These are phyloP conservation scores for Verticillium zaregamsianum DNA, from an alignment of 2,329 filamentous ascomycete species.

Conservation along the genomic window DNA sequence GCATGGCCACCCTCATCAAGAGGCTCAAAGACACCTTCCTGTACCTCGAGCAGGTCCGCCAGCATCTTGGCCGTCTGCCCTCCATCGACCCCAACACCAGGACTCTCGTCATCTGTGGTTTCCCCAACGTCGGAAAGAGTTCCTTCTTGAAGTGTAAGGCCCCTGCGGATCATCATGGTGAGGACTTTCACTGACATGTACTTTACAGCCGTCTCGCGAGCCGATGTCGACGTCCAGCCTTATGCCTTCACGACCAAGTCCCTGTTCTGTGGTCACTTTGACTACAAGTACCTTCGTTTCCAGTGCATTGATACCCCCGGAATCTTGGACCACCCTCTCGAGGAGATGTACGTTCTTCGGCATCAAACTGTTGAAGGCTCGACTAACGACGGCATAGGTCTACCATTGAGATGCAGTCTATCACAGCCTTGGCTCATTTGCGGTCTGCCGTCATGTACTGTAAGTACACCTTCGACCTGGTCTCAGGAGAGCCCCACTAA, in stretches of 20 bases:
- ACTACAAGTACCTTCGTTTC: slow-evolving; percentile 89
- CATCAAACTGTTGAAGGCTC: background rate
- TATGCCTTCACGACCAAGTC: slow-evolving; percentile 99
- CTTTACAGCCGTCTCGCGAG: slow-evolving; percentile 64
- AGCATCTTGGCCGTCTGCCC: slow-evolving; percentile 89
- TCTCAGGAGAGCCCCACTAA: background rate
- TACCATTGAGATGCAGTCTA: slow-evolving; percentile 98
- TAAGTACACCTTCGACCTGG: background rate
- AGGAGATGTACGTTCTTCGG: slow-evolving; percentile 59
- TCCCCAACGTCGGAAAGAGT: slow-evolving; percentile 96
- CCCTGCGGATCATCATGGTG: background rate
- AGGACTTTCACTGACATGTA: background rate
- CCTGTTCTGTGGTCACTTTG: slow-evolving; percentile 95
- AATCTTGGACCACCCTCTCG: slow-evolving; percentile 93
- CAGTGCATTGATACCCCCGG: slow-evolving; percentile 97
- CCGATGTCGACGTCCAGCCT: slow-evolving; percentile 94
- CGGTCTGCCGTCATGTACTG: slow-evolving; percentile 85
- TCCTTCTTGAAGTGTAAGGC: slow-evolving; percentile 75
- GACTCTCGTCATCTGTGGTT: slow-evolving; percentile 93
- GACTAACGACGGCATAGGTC: slow-evolving; percentile 47
- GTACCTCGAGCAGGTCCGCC: slow-evolving; percentile 40
- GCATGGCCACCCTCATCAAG: slow-evolving; percentile 97
- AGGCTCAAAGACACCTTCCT: slow-evolving; percentile 5
- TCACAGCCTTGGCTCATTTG: slow-evolving; percentile 95
- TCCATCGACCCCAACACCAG: slow-evolving; percentile 98